These are phyloP conservation scores for Penicilliopsis zonata DNA, from an alignment of 495 filamentous ascomycete genomes.

Conservation along the genomic window DNA sequence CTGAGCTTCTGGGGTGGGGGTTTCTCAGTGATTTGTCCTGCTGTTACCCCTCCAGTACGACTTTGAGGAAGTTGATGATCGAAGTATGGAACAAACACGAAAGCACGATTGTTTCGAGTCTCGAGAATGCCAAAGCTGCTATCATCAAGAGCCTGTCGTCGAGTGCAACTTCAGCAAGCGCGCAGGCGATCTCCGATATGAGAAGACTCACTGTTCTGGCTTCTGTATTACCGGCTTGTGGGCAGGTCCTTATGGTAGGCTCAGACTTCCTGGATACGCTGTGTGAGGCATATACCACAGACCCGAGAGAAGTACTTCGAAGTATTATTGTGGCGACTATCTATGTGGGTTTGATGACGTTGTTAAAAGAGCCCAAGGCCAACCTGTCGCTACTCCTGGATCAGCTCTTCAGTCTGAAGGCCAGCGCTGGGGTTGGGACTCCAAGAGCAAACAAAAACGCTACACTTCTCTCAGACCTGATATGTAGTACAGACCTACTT, in stretches of 20 bases:
- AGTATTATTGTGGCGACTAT: conserved; percentile 53
- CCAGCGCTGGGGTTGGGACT: conserved; percentile 42
- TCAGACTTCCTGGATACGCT: conserved; percentile 78
- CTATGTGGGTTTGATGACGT: conserved; percentile 58
- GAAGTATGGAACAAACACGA: conserved; percentile 25
- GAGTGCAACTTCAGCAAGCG: conserved; percentile 22
- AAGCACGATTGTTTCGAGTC: conserved; percentile 20
- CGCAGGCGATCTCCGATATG: conserved; percentile 20
- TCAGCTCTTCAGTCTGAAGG: conserved; percentile 70
- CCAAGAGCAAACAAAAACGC: conserved; percentile 25
- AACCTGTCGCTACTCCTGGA: conserved; percentile 65
- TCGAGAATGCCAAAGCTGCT: conserved; percentile 34
- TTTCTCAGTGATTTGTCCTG: conserved; percentile 25
- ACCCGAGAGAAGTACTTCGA: conserved; percentile 41
- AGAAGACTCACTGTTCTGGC: conserved; percentile 28
- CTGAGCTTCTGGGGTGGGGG: conserved; percentile 22
- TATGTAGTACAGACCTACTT: conserved; percentile 30
- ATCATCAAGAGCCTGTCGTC: conserved; percentile 36
- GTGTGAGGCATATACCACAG: conserved; percentile 46
- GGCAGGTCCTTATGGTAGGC: conserved; percentile 60
- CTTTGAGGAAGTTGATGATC: conserved; percentile 32
- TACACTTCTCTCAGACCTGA: conserved; percentile 31
- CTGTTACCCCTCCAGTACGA: conserved; percentile 25
- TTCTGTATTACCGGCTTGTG: conserved; percentile 21
- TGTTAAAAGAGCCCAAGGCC: conserved; percentile 50